Percentiles rank a stretch among this genome's conserved stretches.
phyloP scores from a whole-genome alignment of 331 rosid genomes.

The Telfairia occidentalis region DNA sequence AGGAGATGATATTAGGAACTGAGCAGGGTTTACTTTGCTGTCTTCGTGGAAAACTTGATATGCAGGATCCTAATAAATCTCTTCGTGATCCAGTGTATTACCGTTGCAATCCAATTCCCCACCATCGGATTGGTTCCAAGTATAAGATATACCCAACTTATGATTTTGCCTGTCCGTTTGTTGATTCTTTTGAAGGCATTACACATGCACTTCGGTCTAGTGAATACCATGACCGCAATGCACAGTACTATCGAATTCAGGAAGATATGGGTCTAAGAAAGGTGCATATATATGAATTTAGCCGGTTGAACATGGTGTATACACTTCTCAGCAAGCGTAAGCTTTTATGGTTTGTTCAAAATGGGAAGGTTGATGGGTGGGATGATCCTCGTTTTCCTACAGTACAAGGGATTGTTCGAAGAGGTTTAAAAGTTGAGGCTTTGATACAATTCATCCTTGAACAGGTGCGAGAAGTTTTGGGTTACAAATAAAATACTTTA shows the following conservation, averaged over 20 bases:
- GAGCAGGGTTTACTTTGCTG: conserved; percentile 84
- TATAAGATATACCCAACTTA: conserved; percentile 86
- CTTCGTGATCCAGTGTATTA: conserved; percentile 92
- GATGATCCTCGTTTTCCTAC: conserved; percentile 95
- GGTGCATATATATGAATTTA: conserved; percentile 74
- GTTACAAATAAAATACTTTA: neutral
- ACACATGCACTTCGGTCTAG: conserved; percentile 93
- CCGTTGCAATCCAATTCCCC: conserved; percentile 83
- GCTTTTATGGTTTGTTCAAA: conserved; percentile 94
- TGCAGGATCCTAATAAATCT: conserved; percentile 93
- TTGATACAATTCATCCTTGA: conserved; percentile 85
- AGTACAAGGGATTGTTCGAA: conserved; percentile 90
- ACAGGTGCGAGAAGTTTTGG: conserved; percentile 37
- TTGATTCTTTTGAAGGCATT: conserved; percentile 74
- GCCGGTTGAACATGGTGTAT: conserved; percentile 86
- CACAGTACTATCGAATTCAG: conserved; percentile 74
- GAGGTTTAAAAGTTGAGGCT: conserved; percentile 87
- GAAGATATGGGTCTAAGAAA: conserved; percentile 69
- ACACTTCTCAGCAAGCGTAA: conserved; percentile 95
- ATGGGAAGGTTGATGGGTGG: conserved; percentile 91
- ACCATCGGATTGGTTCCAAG: conserved; percentile 88
- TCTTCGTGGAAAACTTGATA: conserved; percentile 85
- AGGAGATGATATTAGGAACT: conserved; percentile 78
- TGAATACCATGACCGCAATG: conserved; percentile 92
- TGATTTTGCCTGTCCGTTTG: conserved; percentile 94